Percentiles rank a stretch among this genome's conserved stretches.
phyloP scores from a whole-genome alignment of 257 asterid genomes.

The Marsdenia floribunda region DNA sequence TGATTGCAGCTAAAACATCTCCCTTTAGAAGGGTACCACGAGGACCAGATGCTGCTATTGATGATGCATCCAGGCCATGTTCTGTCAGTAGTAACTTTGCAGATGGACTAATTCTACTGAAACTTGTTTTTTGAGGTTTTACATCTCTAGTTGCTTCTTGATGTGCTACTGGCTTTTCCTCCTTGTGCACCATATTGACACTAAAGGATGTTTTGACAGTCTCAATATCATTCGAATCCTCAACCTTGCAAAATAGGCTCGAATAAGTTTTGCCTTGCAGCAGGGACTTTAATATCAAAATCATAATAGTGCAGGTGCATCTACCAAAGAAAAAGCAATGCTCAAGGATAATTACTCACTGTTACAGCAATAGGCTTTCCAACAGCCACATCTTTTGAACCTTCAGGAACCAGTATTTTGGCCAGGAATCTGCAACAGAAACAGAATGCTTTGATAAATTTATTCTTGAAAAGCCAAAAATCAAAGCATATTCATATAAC shows the following conservation, averaged over 20 bases:
- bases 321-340: not conserved
- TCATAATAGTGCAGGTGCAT: not conserved
- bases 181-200: slow-evolving; percentile 41
- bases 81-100: slow-evolving; percentile 76
- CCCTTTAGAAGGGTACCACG: slow-evolving; percentile 94
- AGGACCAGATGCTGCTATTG: slow-evolving; percentile 87
- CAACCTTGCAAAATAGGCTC: slow-evolving; percentile 60
- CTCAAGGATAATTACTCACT: slow-evolving; percentile 41
- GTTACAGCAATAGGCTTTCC: slow-evolving; percentile 94
- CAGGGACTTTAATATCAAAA: slow-evolving; percentile 8
- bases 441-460: not conserved
- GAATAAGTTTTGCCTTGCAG: slow-evolving; percentile 20
- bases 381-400: slow-evolving; percentile 88
- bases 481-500: not conserved
- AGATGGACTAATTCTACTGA: slow-evolving; percentile 80
- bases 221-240: slow-evolving; percentile 80
- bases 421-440: slow-evolving; percentile 68
- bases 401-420: slow-evolving; percentile 86
- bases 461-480: not conserved
- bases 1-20: slow-evolving; percentile 85
- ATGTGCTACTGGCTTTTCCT: slow-evolving; percentile 34
- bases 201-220: slow-evolving; percentile 54
- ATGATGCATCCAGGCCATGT: slow-evolving; percentile 77
- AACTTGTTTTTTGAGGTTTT: slow-evolving; percentile 40
- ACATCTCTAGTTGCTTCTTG: slow-evolving; percentile 36